Evolutionary conservation across 768 basidiomycete species (phyloP).

Genomic region (Pleurotus giganteus): DNA sequence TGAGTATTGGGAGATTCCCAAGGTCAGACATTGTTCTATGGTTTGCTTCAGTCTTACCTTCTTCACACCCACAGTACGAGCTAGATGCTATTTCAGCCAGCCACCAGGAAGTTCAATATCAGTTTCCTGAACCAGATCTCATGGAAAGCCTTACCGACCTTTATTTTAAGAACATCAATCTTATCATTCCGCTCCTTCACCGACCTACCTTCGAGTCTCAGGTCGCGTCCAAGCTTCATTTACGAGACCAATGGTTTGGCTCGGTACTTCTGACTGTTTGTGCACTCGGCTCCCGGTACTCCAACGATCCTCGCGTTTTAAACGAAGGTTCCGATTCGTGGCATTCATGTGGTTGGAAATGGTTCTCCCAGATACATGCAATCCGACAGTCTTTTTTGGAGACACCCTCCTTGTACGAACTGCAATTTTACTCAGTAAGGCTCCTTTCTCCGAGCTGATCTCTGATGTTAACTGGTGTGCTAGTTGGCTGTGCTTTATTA

Average conservation of each 20-base stretch:
- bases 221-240: constrained; percentile 47
- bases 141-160: constrained; percentile 50
- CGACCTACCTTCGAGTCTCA: constrained; percentile 61
- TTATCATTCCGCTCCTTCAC: constrained; percentile 69
- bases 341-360: constrained; percentile 62
- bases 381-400: constrained; percentile 61
- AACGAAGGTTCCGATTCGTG: constrained; percentile 33
- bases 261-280: constrained; percentile 66
- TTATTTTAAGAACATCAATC: constrained; percentile 61
- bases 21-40: constrained; percentile 24
- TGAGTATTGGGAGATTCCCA: constrained; percentile 36
- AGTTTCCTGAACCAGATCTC: constrained; percentile 54
- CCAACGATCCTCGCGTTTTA: constrained; percentile 55
- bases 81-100: not conserved
- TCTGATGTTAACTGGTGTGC: constrained; percentile 8
- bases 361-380: constrained; percentile 67
- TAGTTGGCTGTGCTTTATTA: constrained; percentile 56
- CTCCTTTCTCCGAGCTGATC: not conserved
- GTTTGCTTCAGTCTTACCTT: not conserved
- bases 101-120: not conserved
- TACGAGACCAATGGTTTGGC: constrained; percentile 50
- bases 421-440: constrained; percentile 64
- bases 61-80: not conserved
- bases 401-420: constrained; percentile 67
- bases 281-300: constrained; percentile 61